Evolutionary conservation across 768 basidiomycete species (phyloP), one percentile per base, ranked within the genome.

Genomic region (Leucocoprinus leucothites): DNA sequence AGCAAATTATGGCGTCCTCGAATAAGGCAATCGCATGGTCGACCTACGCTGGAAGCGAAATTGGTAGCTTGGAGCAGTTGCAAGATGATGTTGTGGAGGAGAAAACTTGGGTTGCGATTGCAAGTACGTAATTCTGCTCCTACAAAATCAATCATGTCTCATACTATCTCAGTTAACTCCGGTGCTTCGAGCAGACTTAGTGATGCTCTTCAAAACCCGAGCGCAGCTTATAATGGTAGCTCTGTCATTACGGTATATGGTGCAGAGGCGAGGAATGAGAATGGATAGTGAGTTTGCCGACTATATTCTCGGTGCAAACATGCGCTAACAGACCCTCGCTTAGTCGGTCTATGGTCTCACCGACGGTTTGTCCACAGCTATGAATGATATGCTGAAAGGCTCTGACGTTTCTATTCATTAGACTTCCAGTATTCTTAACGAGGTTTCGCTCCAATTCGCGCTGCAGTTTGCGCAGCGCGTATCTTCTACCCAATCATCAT

Each of bases 161-260:
- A 14, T 25, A 16, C 1, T 11, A 13, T n/a, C 2, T 11, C 2
- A 58, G 58, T 58, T 28, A 55, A 51, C 24, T 7, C 53, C n/a
- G 53, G 48, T 14, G 43, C 54, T 3, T 46, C 41, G 5, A 11
- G 21, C 5, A 36, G 48, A 6, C 58, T 59, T 9, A 47, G 45
- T n/a, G 26, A 31, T n/a, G 42, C 53, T 5, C 26, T 59, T n/a
- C 9, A 19, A 35, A 42, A n/a, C 24, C 53, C 53, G 9, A 47
- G n/a, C 28, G 16, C 67, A 1, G 53, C 70, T 0, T 85, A 85
- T 52, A 70, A 84, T 55, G 75, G 77, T 0, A 70, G 77, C 0
- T 58, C 60, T 2, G 82, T 81, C 1, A 68, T 87, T 3, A 82
- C 77, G 0, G 76, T 74, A 19, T 80, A 75, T 51, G 69, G 64